Conservation (phyloP, 169 alveolate species). For the Plasmodium chabaudi region DNA sequence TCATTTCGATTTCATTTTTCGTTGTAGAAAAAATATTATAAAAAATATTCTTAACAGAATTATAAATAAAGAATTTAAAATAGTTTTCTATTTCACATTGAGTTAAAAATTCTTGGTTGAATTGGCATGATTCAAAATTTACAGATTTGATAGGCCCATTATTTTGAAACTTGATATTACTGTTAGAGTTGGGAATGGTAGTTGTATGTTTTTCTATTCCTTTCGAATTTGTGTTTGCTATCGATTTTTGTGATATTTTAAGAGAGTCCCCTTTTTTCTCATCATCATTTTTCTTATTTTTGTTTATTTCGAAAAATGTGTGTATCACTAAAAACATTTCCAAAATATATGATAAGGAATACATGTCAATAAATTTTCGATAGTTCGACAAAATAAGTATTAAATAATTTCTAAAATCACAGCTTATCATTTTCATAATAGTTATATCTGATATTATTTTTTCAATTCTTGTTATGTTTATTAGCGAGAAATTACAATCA, state of each 20-base stretch:
- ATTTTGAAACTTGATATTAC: not conserved
- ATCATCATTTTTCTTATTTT: not conserved
- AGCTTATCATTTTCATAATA: slow-evolving; percentile 65
- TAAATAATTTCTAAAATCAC: slow-evolving; percentile 60
- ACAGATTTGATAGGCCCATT: not conserved
- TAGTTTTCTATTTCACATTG: slow-evolving; percentile 9
- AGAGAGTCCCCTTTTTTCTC: not conserved
- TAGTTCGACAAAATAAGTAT: slow-evolving; percentile 60
- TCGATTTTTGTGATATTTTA: not conserved
- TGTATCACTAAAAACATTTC: slow-evolving; percentile 37
- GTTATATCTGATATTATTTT: slow-evolving; percentile 47
- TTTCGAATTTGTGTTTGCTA: not conserved
- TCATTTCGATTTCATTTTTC: slow-evolving; percentile 2
- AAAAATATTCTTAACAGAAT: slow-evolving; percentile 57
- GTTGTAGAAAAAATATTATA: slow-evolving; percentile 27
- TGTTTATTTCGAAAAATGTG: slow-evolving; percentile 38
- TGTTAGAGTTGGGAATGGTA: not conserved
- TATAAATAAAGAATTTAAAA: slow-evolving; percentile 55
- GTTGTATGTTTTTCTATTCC: not conserved
- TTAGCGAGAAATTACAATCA: slow-evolving; percentile 21
- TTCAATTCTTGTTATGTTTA: slow-evolving; percentile 54
- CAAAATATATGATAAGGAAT: slow-evolving; percentile 66
- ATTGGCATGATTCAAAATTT: no score
- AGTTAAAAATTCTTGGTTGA: not conserved
- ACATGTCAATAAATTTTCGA: slow-evolving; percentile 73